Percentiles rank a stretch among this genome's conserved stretches.
These are phyloP conservation scores for Suillus plorans DNA, from an alignment of 768 basidiomycete genomes.

Conservation along the genomic window DNA sequence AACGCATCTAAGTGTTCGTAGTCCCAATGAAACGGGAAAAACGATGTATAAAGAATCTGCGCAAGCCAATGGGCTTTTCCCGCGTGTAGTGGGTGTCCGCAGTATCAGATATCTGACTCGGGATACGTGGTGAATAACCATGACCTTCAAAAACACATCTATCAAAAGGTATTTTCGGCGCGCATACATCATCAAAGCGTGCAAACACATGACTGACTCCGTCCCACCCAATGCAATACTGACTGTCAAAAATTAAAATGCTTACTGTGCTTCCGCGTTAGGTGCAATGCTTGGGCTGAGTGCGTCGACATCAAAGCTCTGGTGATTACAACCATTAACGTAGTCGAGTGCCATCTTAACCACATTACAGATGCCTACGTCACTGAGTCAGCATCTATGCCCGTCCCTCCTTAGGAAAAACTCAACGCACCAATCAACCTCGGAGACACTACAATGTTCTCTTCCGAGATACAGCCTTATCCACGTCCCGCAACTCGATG, in stretches of 20 bases:
- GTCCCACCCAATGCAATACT: neutral
- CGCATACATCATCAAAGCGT: neutral
- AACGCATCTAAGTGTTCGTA: neutral
- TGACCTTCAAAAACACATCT: neutral
- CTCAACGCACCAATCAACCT: conserved; percentile 58
- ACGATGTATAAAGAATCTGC: neutral
- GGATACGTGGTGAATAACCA: neutral
- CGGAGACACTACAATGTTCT: conserved; percentile 85
- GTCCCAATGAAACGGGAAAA: neutral
- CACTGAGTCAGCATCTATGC: conserved; percentile 34
- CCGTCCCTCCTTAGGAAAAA: conserved; percentile 59
- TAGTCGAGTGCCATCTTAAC: conserved; percentile 95
- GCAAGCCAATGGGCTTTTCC: neutral
- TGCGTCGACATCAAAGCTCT: conserved; percentile 96
- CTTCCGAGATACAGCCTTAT: conserved; percentile 63
- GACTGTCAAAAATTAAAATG: neutral
- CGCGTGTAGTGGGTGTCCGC: neutral
- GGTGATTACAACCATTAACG: conserved; percentile 88
- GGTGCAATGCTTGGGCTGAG: conserved; percentile 64
- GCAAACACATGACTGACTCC: neutral
- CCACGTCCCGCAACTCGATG: conserved; percentile 93
- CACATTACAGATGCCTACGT: conserved; percentile 84
- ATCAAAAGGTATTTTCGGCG: neutral
- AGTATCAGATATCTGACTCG: neutral
- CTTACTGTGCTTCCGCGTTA: conserved; percentile 87